Evolutionary conservation across 2,329 filamentous ascomycete species (phyloP).

Genomic region (Aspergillus ibericus): DNA sequence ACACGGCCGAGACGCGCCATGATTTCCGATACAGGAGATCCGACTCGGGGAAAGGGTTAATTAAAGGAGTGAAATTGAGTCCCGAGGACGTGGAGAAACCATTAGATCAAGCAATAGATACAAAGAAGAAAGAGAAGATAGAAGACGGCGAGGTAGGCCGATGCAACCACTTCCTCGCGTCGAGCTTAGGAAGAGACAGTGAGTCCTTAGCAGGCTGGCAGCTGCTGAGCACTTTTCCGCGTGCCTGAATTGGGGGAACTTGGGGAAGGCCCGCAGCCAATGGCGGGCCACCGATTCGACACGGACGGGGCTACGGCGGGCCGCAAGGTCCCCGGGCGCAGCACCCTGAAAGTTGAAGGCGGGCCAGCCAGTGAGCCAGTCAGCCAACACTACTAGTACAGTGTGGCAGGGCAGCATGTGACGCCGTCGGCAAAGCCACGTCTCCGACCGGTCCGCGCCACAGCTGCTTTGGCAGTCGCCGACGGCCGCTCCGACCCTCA

Average conservation of each 20-base stretch:
- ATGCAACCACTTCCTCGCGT: conserved; percentile 2
- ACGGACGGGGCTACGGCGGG: conserved; percentile 14
- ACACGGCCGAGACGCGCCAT: conserved; percentile 65
- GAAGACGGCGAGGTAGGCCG: not conserved
- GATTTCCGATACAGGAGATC: conserved; percentile 13
- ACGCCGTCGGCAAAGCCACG: conserved; percentile 21
- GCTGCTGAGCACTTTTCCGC: conserved; percentile 18
- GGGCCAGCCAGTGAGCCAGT: not conserved
- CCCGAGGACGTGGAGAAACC: not conserved
- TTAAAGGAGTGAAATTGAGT: not conserved
- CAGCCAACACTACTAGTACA: no score
- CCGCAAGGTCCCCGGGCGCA: not conserved
- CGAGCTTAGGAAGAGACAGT: conserved; percentile 1
- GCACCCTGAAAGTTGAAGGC: not conserved
- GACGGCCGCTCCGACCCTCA: conserved; percentile 11
- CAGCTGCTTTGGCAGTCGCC: conserved; percentile 18
- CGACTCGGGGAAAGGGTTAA: not conserved
- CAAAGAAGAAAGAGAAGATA: not conserved
- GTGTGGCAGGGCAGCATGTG: conserved; percentile 18
- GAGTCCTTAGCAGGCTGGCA: not conserved
- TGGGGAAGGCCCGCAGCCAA: conserved; percentile 20
- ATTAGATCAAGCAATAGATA: conserved; percentile 11
- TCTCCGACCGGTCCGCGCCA: conserved; percentile 17
- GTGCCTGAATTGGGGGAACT: conserved; percentile 21
- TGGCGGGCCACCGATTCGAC: conserved; percentile 11